Conservation (phyloP, 164 flowering plant genomes). For the Litsea cubeba region DNA sequence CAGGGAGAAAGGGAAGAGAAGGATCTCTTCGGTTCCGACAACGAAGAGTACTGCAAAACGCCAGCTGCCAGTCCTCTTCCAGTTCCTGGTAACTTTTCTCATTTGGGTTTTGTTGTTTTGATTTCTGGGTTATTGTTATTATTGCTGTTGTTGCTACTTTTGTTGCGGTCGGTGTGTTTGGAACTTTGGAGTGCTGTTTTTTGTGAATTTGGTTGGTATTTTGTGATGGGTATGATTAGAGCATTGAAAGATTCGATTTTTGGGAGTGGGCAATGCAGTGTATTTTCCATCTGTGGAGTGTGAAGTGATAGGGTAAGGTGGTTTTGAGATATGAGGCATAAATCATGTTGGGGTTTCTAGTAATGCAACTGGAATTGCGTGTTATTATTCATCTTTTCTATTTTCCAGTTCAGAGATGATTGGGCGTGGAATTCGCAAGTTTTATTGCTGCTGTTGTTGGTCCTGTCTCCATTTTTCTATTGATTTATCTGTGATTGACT, state of each 20-base stretch:
- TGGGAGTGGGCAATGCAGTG: not conserved
- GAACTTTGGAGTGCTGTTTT: not conserved
- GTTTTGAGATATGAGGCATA: not conserved
- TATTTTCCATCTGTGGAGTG: not conserved
- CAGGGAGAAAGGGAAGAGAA: slow-evolving; percentile 35
- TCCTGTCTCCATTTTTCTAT: not conserved
- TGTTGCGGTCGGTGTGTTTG: not conserved
- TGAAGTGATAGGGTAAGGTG: not conserved
- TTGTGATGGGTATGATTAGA: not conserved
- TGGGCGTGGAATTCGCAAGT: not conserved
- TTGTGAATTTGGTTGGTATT: not conserved
- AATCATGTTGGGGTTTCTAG: not conserved
- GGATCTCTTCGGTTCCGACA: slow-evolving; percentile 89
- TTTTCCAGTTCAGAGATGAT: not conserved
- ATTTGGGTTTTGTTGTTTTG: not conserved
- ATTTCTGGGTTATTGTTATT: not conserved
- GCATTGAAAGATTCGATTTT: not conserved
- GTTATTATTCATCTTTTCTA: no score
- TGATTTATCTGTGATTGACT: no score
- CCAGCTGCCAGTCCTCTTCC: slow-evolving; percentile 51
- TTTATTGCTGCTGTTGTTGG: not conserved
- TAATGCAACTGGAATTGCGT: not conserved
- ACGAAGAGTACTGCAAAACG: slow-evolving; percentile 69
- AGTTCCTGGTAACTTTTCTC: slow-evolving; percentile 57
- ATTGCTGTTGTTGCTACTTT: not conserved